Evolutionary conservation across 345 rosid genomes (phyloP), one percentile per base, ranked within the genome.

Genomic region (Barbarea vulgaris): DNA sequence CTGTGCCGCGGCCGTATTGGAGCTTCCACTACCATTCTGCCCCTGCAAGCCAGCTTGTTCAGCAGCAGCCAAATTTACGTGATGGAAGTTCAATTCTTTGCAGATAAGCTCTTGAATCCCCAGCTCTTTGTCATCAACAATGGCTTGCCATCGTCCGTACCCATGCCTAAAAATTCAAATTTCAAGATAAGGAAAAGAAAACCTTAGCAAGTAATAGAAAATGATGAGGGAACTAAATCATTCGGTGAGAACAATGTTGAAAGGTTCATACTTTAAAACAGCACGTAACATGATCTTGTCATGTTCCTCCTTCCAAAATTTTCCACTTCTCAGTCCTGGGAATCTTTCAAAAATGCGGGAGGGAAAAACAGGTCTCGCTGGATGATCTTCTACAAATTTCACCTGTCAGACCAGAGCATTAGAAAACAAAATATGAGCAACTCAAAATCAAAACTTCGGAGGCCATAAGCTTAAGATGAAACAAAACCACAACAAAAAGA

Each of bases 141-240:
- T 93, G 34, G 98, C 97, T 85, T 93, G 99, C 99, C 99, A 93
- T 82, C 98, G 87, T 81, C 99, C 99, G 52, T 93, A 96, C 39
- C 99, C 99, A 81, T 96, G 99, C 90, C 99, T 96, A 59, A 59
- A 58, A 67, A 76, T 52, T 51, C 30, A 33, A 39, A 37, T 34
- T 46, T 33, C 59, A 54, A 39, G 64, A 66, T 51, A 55, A 72
- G 54, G 46, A 54, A 63, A 60, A 22, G 14, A 39, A 50, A 56
- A 34, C 1, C 12, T 37, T 50, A 75, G 51, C 15, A 69, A 57
- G 21, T 42, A 25, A 15, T 42, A 63, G 24, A 52, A 62, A 34
- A 10, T 18, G 31, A 52, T 17, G 18, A 33, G 56, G 37, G 14
- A 41, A 24, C 24, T 25, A 41, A 79, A 66, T 14, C 39, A 50